phyloP scores from a whole-genome alignment of 495 filamentous ascomycete species.

The Tuber indicum region DNA sequence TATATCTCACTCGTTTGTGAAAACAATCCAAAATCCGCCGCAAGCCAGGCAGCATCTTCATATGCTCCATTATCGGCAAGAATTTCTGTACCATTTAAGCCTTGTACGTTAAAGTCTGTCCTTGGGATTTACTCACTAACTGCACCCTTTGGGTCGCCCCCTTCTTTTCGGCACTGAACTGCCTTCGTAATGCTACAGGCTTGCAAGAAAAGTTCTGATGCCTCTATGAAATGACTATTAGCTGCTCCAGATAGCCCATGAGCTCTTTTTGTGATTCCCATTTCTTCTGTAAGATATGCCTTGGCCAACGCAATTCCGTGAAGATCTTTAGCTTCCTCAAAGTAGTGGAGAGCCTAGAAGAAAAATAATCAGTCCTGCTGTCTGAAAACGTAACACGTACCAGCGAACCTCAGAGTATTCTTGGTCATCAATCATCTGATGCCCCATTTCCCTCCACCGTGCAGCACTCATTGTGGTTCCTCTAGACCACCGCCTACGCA shows the following conservation, averaged over 20 bases:
- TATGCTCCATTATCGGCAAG: constrained; percentile 13
- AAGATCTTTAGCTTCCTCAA: constrained; percentile 15
- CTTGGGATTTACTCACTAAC: constrained; percentile 5
- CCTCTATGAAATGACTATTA: constrained; percentile 11
- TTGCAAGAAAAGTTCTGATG: constrained; percentile 16
- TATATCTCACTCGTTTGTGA: constrained; percentile 13
- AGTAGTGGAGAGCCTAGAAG: constrained; percentile 27
- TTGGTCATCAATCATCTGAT: constrained; percentile 26
- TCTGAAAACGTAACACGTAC: neutral
- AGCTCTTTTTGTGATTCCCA: constrained; percentile 13
- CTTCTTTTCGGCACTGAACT: constrained; percentile 22
- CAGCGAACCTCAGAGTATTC: constrained; percentile 28
- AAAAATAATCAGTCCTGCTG: neutral
- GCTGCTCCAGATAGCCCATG: constrained; percentile 6
- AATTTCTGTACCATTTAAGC: constrained; percentile 16
- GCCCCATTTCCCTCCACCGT: constrained; percentile 26
- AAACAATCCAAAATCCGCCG: constrained; percentile 1
- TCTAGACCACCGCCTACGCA: neutral
- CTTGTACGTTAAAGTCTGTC: too few species aligned
- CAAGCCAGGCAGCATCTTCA: constrained; percentile 21
- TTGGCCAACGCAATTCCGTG: constrained; percentile 11
- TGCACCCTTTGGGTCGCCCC: constrained; percentile 17
- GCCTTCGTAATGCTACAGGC: constrained; percentile 12
- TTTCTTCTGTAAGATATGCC: constrained; percentile 21
- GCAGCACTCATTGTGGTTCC: constrained; percentile 9